These are phyloP conservation scores for Coniophora puteana DNA, from an alignment of 1,284 basidiomycete species.

Conservation along the genomic window DNA sequence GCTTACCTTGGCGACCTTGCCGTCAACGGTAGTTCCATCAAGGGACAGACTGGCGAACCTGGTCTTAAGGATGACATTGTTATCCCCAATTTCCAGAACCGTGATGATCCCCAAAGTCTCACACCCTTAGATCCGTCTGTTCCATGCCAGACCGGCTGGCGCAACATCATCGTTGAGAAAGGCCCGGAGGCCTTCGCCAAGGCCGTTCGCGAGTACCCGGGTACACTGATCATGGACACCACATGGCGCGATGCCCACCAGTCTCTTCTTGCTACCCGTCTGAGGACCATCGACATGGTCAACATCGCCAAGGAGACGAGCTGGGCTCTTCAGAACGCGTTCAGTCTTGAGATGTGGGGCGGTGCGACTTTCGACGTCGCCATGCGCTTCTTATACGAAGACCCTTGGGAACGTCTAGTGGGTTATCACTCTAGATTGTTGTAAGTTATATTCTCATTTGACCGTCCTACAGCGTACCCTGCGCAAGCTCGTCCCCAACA, in stretches of 20 bases:
- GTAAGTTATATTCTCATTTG: constrained; percentile 8
- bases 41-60: constrained; percentile 90
- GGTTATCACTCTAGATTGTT: constrained; percentile 20
- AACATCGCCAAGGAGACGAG: constrained; percentile 99
- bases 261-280: constrained; percentile 93
- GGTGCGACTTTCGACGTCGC: constrained; percentile 99
- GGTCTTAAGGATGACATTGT: constrained; percentile 90
- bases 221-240: constrained; percentile 95
- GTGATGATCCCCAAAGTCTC: constrained; percentile 68
- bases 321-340: constrained; percentile 93
- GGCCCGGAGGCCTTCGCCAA: constrained; percentile 99
- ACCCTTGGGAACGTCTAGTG: constrained; percentile 98
- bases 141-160: constrained; percentile 92
- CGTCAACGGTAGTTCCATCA: constrained; percentile 98
- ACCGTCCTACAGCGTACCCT: constrained; percentile 68
- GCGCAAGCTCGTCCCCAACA: constrained; percentile 96
- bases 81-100: constrained; percentile 80
- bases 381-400: constrained; percentile 99
- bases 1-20: constrained; percentile 97
- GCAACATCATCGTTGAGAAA: constrained; percentile 98
- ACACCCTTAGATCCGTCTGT: constrained; percentile 75
- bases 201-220: constrained; percentile 95
- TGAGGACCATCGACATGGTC: constrained; percentile 96
- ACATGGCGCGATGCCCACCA: constrained; percentile 99
- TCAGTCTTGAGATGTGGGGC: constrained; percentile 99